Base-by-base conservation (phyloP, 2,329 filamentous ascomycete genomes). In the Paecilomyces dactylethromorphus region DNA sequence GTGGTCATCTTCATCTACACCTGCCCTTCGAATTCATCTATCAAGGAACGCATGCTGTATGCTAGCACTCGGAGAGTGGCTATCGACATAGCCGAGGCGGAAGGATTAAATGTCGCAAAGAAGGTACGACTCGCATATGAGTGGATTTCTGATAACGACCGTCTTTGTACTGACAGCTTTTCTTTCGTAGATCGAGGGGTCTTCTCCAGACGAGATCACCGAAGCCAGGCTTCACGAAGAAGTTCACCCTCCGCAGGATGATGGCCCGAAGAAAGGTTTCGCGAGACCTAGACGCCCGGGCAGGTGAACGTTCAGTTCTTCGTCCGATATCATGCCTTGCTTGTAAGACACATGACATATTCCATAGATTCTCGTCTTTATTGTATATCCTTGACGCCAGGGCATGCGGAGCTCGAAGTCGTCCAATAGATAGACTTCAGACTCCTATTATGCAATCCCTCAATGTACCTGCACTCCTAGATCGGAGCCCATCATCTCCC, bases 11-110 rank as follows among this genome's bases (percentile, higher is more conserved):
- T 87, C 71, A 81, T 87, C 59, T 87, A 86, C 67, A 86, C 85
- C 21, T 88, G 85, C 69, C 85, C 85, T 12, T 78, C 80, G 0
- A 76, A 68, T 12, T 83, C 82, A 13, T 85, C 83, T 69, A 84
- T 87, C 69, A 87, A 85, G 72, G 84, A 87, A 70, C 78, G 85
- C 58, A 87, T 88, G 85, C 66, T 87, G 60, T 86, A 87, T 70
- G 84, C 85, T 24, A 84, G 82, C 57, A 82, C 80, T 59, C 79
- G 84, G 65, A 76, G 77, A 29, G 78, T 79, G 62, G 81, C 82
- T n/a, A 74, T 87, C 29, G 67, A 69, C 26, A 62, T 82, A 58
- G 84, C 84, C 21, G 80, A 84, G 54, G 78, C 80, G 54, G 81
- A 81, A 26, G 84, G 84, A 5, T 67, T 87, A 58, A 79, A 80